These are phyloP conservation scores for Choiromyces venosus DNA, from an alignment of 495 filamentous ascomycete genomes.

Conservation along the genomic window DNA sequence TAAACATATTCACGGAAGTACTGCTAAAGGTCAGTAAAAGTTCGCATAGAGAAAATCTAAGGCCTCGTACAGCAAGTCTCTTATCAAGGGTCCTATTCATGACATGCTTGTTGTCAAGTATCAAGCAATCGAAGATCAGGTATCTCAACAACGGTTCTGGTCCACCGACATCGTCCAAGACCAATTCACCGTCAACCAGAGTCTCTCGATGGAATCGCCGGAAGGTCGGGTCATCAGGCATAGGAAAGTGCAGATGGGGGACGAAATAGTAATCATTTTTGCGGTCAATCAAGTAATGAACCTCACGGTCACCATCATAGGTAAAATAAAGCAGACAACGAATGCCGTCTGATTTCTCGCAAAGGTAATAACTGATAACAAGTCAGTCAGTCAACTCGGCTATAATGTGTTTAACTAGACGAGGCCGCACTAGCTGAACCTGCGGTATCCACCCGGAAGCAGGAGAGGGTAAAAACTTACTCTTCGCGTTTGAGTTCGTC, in stretches of 20 bases:
- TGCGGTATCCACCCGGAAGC: not conserved
- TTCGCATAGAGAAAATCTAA: not conserved
- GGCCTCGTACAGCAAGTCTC: conserved; percentile 55
- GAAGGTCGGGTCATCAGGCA: conserved; percentile 54
- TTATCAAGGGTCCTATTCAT: conserved; percentile 80
- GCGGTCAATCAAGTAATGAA: conserved; percentile 85
- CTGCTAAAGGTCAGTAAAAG: conserved; percentile 23
- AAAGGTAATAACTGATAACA: conserved; percentile 74
- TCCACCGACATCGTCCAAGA: conserved; percentile 63
- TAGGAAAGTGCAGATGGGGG: conserved; percentile 73
- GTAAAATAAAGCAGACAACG: conserved; percentile 89
- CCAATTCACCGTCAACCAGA: conserved; percentile 86
- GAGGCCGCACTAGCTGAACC: not conserved
- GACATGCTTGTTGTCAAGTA: conserved; percentile 67
- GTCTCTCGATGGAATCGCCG: conserved; percentile 70
- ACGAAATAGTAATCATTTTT: conserved; percentile 92
- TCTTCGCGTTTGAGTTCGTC: conserved; percentile 70
- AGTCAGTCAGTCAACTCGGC: not conserved
- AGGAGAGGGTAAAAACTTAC: conserved; percentile 44
- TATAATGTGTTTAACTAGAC: not conserved
- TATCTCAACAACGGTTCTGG: conserved; percentile 66
- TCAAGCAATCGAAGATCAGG: conserved; percentile 87
- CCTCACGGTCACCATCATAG: conserved; percentile 51
- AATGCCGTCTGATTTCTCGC: conserved; percentile 96
- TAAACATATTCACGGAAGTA: conserved; percentile 75